Evolutionary conservation across 2,329 filamentous ascomycete species (phyloP).

Genomic region (Tolypocladium album): DNA sequence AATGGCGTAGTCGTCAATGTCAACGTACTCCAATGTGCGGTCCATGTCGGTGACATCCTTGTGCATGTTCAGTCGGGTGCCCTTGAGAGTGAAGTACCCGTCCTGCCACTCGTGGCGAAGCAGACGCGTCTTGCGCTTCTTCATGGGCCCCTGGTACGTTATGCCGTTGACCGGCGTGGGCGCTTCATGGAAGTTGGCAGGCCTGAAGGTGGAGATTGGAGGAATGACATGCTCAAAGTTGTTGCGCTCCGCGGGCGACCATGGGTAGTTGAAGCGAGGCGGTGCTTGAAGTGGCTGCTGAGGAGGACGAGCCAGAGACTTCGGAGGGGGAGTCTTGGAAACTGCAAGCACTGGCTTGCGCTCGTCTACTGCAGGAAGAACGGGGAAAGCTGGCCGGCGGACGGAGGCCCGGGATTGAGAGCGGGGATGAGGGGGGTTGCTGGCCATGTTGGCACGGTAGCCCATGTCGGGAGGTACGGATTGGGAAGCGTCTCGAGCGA

Average conservation of each 20-base stretch:
- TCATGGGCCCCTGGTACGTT: slow-evolving; percentile 78
- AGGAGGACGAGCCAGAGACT: slow-evolving; percentile 20
- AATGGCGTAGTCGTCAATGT: slow-evolving; percentile 82
- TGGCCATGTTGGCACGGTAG: slow-evolving; percentile 43
- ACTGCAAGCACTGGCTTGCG: slow-evolving; percentile 35
- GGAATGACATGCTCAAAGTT: slow-evolving; percentile 35
- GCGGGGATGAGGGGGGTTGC: slow-evolving; percentile 25
- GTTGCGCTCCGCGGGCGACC: slow-evolving; percentile 37
- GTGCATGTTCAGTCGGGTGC: slow-evolving; percentile 67
- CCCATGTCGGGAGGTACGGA: slow-evolving; percentile 93
- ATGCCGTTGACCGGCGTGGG: slow-evolving; percentile 36
- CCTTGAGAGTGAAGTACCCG: slow-evolving; percentile 77
- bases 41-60: slow-evolving; percentile 43
- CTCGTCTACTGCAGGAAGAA: slow-evolving; percentile 61
- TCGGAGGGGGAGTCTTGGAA: slow-evolving; percentile 22
- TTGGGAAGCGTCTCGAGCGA: slow-evolving; percentile 71
- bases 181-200: slow-evolving; percentile 12
- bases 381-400: slow-evolving; percentile 56
- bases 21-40: slow-evolving; percentile 64
- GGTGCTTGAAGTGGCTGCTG: slow-evolving; percentile 37
- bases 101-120: slow-evolving; percentile 91
- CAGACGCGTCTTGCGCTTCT: slow-evolving; percentile 83
- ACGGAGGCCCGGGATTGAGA: slow-evolving; percentile 44
- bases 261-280: slow-evolving; percentile 44
- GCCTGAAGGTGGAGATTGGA: slow-evolving; percentile 17